Base-by-base conservation (phyloP, 106 monocot species). In the Dendrobium nobile region DNA sequence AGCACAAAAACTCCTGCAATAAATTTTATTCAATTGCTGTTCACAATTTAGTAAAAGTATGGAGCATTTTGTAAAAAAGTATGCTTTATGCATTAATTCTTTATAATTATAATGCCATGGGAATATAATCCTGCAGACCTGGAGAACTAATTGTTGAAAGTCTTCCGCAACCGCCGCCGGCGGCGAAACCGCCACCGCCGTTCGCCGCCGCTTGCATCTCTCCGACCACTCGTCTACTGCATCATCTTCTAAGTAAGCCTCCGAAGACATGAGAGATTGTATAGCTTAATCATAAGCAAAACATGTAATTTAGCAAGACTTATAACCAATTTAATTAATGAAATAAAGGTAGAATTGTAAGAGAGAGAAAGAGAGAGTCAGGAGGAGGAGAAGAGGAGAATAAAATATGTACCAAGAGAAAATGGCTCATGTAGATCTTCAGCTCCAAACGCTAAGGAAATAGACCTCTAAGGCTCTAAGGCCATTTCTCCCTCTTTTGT, bases 201-300 rank as follows among this genome's bases (percentile, higher is more conserved):
- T 59, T 79, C 75, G 26, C 72, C 86, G 28, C 65, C 86, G 75
- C 77, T 84, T 87, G 84, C 82, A 79, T 67, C 84, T 18, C 41
- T 76, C 79, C 2, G 6, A 42, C 88, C 85, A 87, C 7, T 80
- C 77, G 0, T 24, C 82, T 74, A 89, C 73, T 55, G 80, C 15
- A 51, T 45, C 84, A 48, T 89, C 89, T 41, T 89, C 74, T 26
- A 87, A 79, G 59, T 85, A 80, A n/a, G 76, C 26, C 43, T 89
- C 72, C 41, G 76, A 73, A 58, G 77, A 77, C 59, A 18, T 22
- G 22, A 48, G 73, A 73, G 81, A 75, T 37, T 73, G 37, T 28
- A 24, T 0, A n/a, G 83, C 72, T 48, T 80, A 54, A 6, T 33
- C 19, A 67, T 77, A 18, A 44, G 11, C 22, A 51, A 78, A 43